Evolutionary conservation across 306 rosid species (phyloP).

Genomic region (Lupinus albus): DNA sequence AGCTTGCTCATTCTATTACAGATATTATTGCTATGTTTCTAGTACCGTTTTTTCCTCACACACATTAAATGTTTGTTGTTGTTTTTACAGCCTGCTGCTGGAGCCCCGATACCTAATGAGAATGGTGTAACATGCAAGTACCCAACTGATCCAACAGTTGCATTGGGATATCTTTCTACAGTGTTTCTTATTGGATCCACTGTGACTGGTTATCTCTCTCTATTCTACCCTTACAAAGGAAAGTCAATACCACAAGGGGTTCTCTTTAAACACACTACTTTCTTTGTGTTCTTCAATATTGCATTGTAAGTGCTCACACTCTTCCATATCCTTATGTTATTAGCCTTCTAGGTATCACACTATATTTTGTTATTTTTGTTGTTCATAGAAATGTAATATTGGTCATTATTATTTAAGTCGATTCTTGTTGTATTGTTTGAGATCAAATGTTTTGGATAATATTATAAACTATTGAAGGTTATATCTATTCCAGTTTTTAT

Average conservation of each 20-base stretch:
- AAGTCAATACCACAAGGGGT: constrained; percentile 59
- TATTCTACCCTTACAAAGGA: constrained; percentile 81
- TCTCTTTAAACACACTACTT: constrained; percentile 55
- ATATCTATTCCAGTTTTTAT: no score
- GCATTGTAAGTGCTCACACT: constrained; percentile 59
- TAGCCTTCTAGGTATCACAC: no score
- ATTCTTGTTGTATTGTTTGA: constrained; percentile 1
- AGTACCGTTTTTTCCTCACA: background rate
- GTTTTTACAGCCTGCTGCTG: constrained; percentile 71
- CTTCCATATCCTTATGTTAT: background rate
- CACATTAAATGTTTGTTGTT: background rate
- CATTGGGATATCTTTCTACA: constrained; percentile 63
- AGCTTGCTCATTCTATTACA: background rate
- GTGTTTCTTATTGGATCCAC: constrained; percentile 63
- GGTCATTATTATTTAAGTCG: background rate
- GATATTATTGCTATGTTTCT: background rate
- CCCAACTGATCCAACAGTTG: constrained; percentile 66
- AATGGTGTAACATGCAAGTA: constrained; percentile 64
- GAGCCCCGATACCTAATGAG: constrained; percentile 49
- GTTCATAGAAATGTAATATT: background rate
- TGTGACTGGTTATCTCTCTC: constrained; percentile 52
- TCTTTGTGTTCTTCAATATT: constrained; percentile 60
- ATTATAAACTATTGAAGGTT: constrained; percentile 10
- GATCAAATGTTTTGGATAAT: constrained; percentile 13
- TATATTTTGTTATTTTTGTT: background rate